Evolutionary conservation across 305 asterid species (phyloP).

Genomic region (Solanum hybrid): DNA sequence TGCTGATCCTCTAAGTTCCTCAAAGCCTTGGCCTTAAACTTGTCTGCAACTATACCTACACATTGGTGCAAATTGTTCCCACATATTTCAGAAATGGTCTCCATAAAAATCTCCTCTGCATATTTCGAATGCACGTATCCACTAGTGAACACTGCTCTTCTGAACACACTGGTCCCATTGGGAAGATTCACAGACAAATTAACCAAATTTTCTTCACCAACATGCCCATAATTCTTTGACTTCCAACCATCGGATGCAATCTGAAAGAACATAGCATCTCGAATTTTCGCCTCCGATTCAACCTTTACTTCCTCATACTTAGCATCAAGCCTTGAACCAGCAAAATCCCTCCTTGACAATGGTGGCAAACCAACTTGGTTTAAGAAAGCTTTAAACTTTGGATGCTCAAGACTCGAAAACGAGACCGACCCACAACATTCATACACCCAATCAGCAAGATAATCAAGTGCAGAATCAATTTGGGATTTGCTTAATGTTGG

Average conservation of each 20-base stretch:
- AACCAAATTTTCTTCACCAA: slow-evolving; percentile 46
- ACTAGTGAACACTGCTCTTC: slow-evolving; percentile 52
- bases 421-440: slow-evolving; percentile 80
- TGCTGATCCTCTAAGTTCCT: slow-evolving; percentile 63
- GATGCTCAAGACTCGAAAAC: slow-evolving; percentile 72
- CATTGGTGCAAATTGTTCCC: slow-evolving; percentile 59
- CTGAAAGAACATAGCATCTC: slow-evolving; percentile 95
- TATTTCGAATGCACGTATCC: slow-evolving; percentile 55
- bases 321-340: slow-evolving; percentile 47
- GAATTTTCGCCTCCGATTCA: slow-evolving; percentile 70
- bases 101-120: slow-evolving; percentile 82
- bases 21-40: slow-evolving; percentile 70
- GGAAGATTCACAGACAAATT: slow-evolving; percentile 78
- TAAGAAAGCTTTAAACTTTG: slow-evolving; percentile 77
- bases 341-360: slow-evolving; percentile 46
- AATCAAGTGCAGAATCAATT: slow-evolving; percentile 59
- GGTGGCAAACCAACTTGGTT: slow-evolving; percentile 66
- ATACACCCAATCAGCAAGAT: slow-evolving; percentile 77
- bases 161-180: slow-evolving; percentile 69
- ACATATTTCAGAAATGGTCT: slow-evolving; percentile 57
- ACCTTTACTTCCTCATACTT: slow-evolving; percentile 57
- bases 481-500: slow-evolving; percentile 56
- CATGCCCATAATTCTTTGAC: slow-evolving; percentile 19
- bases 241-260: slow-evolving; percentile 85
- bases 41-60: slow-evolving; percentile 87